phyloP scores from a whole-genome alignment of 2,329 filamentous ascomycete species.

The Cadophora sp. region DNA sequence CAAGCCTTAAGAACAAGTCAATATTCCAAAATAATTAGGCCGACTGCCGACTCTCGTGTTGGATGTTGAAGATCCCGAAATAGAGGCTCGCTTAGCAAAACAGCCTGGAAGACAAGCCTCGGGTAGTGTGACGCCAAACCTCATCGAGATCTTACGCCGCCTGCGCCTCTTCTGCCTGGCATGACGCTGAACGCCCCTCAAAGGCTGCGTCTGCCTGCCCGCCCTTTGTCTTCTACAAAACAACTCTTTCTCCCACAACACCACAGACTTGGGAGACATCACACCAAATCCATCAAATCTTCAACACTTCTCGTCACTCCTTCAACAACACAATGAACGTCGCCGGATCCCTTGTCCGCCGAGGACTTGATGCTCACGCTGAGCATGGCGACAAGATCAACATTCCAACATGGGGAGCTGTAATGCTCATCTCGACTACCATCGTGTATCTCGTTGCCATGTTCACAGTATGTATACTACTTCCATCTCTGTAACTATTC shows the following conservation, averaged over 20 bases:
- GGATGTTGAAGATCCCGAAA: constrained; percentile 5
- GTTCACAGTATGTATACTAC: constrained; percentile 30
- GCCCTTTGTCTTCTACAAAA: constrained; percentile 12
- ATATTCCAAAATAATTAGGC: neutral
- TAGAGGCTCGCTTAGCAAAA: constrained; percentile 8
- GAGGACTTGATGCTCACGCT: constrained; percentile 27
- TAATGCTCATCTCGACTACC: constrained; percentile 30
- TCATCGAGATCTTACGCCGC: neutral
- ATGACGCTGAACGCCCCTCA: constrained; percentile 9
- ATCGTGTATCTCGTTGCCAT: constrained; percentile 22
- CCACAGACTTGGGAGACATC: constrained; percentile 1
- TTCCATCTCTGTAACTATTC: neutral
- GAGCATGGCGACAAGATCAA: constrained; percentile 25
- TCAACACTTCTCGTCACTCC: constrained; percentile 11
- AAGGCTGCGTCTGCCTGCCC: constrained; percentile 19
- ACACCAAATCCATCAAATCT: neutral
- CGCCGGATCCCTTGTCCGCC: constrained; percentile 25
- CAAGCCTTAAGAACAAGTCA: neutral
- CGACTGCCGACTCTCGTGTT: constrained; percentile 1
- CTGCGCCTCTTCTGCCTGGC: constrained; percentile 14
- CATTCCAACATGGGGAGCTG: constrained; percentile 37
- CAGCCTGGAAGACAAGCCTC: too few relatives aligned
- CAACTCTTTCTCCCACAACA: constrained; percentile 8
- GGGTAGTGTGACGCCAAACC: neutral
- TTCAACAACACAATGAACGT: constrained; percentile 24